Conservation (phyloP, 441 rosid genomes). For the Pelargonium cotyledonis region DNA sequence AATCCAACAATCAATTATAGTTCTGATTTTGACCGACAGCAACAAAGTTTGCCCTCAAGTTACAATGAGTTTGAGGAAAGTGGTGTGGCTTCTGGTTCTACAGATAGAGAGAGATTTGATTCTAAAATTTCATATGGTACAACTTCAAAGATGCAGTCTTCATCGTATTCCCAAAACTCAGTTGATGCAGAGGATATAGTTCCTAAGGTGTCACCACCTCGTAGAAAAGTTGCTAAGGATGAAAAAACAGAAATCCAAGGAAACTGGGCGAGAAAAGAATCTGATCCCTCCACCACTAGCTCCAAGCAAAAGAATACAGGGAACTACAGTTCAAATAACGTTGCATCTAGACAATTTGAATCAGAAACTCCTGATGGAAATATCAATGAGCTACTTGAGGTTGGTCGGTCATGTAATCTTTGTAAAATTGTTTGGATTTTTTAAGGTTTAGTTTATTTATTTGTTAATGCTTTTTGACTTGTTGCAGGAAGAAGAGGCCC, state of each 20-base stretch:
- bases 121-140: constrained; percentile 36
- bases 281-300: constrained; percentile 42
- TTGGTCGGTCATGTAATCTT: constrained; percentile 24
- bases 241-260: constrained; percentile 68
- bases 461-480: constrained; percentile 7
- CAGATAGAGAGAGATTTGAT: constrained; percentile 57
- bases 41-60: constrained; percentile 33
- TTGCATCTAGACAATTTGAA: constrained; percentile 39
- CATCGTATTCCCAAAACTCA: constrained; percentile 45
- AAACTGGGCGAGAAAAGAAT: constrained; percentile 49
- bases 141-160: constrained; percentile 37
- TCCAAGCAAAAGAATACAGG: constrained; percentile 37
- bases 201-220: constrained; percentile 78
- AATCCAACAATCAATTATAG: constrained; percentile 32
- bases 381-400: constrained; percentile 82
- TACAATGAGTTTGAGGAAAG: constrained; percentile 52
- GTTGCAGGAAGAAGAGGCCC: constrained; percentile 85
- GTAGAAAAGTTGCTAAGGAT: constrained; percentile 63
- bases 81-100: constrained; percentile 39
- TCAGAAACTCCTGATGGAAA: constrained; percentile 59
- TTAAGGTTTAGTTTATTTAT: not conserved
- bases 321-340: constrained; percentile 34
- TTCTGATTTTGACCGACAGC: constrained; percentile 45
- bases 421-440: not conserved
- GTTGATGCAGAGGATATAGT: constrained; percentile 66